A percentile compares a stretch with the other conserved stretches of the same genome.
Evolutionary conservation across 352 stramenopile species (phyloP).

Genomic region (Phytophthora melonis): DNA sequence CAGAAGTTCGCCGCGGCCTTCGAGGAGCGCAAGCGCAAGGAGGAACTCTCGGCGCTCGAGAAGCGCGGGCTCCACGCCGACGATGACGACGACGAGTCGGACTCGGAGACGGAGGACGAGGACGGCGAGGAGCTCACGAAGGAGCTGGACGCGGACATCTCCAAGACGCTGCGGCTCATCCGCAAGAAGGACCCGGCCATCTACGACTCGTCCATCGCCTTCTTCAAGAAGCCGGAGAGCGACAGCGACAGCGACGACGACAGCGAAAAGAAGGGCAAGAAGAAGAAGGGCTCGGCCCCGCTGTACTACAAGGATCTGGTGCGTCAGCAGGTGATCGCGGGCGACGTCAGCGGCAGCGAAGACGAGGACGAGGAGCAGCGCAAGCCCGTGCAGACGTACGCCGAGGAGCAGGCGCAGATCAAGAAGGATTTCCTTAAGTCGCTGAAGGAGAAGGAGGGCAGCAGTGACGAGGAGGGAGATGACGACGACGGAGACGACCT

Average conservation of each 20-base stretch:
- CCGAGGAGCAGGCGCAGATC: slow-evolving; percentile 74
- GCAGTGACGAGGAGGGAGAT: slow-evolving; percentile 51
- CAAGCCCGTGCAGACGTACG: slow-evolving; percentile 61
- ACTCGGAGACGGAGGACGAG: slow-evolving; percentile 88
- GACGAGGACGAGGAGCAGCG: slow-evolving; percentile 57
- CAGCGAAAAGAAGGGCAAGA: slow-evolving; percentile 39
- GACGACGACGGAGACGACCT: slow-evolving; percentile 85
- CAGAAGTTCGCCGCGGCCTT: slow-evolving; percentile 79
- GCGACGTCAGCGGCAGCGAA: slow-evolving; percentile 74
- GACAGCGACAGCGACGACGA: slow-evolving; percentile 36
- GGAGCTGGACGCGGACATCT: slow-evolving; percentile 81
- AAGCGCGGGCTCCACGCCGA: slow-evolving; percentile 40
- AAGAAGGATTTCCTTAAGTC: slow-evolving; percentile 75
- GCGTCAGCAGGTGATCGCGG: slow-evolving; percentile 93
- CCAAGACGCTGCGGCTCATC: slow-evolving; percentile 90
- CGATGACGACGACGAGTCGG: slow-evolving; percentile 67
- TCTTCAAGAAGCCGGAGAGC: slow-evolving; percentile 79
- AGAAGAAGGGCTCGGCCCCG: slow-evolving; percentile 53
- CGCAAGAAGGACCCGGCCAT: slow-evolving; percentile 92
- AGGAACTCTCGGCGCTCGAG: slow-evolving; percentile 74
- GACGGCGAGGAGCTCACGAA: slow-evolving; percentile 82
- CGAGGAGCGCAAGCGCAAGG: slow-evolving; percentile 81
- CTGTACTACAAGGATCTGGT: slow-evolving; percentile 97
- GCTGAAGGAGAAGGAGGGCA: slow-evolving; percentile 50
- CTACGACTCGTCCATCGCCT: slow-evolving; percentile 91